phyloP scores from a whole-genome alignment of 108 stramenopile species.

The Fragilariopsis cylindrus region DNA sequence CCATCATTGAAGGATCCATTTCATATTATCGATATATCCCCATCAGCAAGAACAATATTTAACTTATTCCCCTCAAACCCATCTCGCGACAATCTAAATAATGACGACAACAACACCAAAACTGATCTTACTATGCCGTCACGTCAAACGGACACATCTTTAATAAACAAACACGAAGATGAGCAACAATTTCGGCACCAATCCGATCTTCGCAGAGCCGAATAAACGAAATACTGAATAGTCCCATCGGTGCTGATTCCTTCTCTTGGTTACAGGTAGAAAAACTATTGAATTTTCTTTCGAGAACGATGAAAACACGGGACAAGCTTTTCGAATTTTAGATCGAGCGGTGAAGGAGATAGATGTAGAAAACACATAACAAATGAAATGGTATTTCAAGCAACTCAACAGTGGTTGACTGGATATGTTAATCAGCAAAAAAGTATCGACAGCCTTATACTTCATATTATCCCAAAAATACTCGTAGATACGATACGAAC shows the following conservation, averaged over 20 bases:
- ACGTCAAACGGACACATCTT: slow-evolving; percentile 4
- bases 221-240: slow-evolving; percentile 11
- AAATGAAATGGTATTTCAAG: slow-evolving; percentile 21
- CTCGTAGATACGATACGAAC: not conserved
- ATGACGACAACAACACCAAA: slow-evolving; percentile 13
- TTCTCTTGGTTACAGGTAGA: slow-evolving; percentile 15
- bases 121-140: slow-evolving; percentile 7
- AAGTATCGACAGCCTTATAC: not conserved
- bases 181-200: not conserved
- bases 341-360: slow-evolving; percentile 32
- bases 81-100: not conserved
- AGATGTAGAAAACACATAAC: not conserved
- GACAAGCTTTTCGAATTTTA: slow-evolving; percentile 28
- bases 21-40: not conserved
- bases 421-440: slow-evolving; percentile 26
- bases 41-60: slow-evolving; percentile 3
- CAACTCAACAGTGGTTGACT: slow-evolving; percentile 29
- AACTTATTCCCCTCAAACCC: slow-evolving; percentile 8
- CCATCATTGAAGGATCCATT: not conserved
- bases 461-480: not conserved
- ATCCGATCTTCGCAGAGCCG: not conserved
- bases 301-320: slow-evolving; percentile 15
- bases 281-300: not conserved
- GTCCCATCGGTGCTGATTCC: slow-evolving; percentile 13
- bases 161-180: not conserved